Percentiles rank a stretch among this genome's conserved stretches.
Conservation (phyloP, 2,329 filamentous ascomycete genomes). For the Exophiala viscosa region DNA sequence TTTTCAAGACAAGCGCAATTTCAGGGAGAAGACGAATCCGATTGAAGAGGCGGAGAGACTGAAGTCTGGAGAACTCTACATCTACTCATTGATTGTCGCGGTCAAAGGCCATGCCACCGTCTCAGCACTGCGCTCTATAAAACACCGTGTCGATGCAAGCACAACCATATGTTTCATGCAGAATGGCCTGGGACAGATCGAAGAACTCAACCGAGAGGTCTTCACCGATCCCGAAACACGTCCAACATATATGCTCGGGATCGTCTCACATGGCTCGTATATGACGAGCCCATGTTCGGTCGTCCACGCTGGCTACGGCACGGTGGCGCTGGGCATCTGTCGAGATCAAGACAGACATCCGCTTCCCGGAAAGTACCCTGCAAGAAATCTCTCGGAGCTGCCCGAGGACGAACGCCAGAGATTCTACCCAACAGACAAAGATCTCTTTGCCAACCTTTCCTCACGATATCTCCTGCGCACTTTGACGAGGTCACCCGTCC, state of each 20-base stretch:
- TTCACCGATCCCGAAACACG: conserved; percentile 64
- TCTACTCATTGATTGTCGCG: conserved; percentile 72
- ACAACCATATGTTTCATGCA: conserved; percentile 74
- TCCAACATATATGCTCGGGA: conserved; percentile 73
- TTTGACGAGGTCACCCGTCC: conserved; percentile 58
- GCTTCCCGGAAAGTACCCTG: conserved; percentile 17
- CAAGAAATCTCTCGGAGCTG: conserved; percentile 17
- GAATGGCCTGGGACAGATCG: conserved; percentile 79
- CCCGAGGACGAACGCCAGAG: conserved; percentile 25
- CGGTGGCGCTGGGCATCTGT: conserved; percentile 54
- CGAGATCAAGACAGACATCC: conserved; percentile 34
- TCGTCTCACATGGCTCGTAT: conserved; percentile 58
- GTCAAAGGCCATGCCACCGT: conserved; percentile 70
- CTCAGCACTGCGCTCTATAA: conserved; percentile 62
- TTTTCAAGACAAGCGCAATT: conserved; percentile 21
- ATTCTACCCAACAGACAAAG: conserved; percentile 24
- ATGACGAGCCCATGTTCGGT: conserved; percentile 49
- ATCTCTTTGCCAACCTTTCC: conserved; percentile 30
- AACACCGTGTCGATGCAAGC: conserved; percentile 61
- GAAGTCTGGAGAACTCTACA: conserved; percentile 45
- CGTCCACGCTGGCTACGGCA: conserved; percentile 57
- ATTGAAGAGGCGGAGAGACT: conserved; percentile 15
- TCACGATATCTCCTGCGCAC: conserved; percentile 62
- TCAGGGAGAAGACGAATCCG: conserved; percentile 18
- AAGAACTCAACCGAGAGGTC: conserved; percentile 66